Evolutionary conservation across 805 yeast species (phyloP), one percentile per base, ranked within the genome.

Genomic region (Kodamaea lidongshanica): DNA sequence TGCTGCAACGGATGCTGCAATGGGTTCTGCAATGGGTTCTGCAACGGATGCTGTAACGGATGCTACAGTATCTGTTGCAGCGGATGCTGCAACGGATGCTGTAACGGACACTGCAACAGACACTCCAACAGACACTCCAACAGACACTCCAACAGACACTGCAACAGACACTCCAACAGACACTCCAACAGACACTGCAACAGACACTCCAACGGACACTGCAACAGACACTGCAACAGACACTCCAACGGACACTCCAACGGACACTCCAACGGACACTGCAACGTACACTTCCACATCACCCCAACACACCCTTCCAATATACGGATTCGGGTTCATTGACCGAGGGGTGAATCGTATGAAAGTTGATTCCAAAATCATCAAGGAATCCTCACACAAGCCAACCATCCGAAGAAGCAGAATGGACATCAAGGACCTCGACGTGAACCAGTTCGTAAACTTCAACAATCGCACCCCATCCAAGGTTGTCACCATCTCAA

Each of bases 361-460:
- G 77, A 88, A 87, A 50, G 68, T 79, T 49, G 96, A 87, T 46
- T 47, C 65, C 12, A 84, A 82, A 45, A 73, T 87, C 33, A 37
- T 45, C 2, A 65, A 70, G 37, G 95, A 85, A 40, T 54, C 61
- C 17, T 44, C 42, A 12, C 64, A 58, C 9, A 23, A 27, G 10
- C 67, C 72, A 0, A 48, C 32, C 12, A 61, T 74, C 7, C 52
- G 61, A 31, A 58, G 95, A 40, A 54, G 75, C 4, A 74, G 81
- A 42, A 72, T 79, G 6, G 96, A 87, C 50, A 88, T 87, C 34
- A 84, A 84, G 53, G 95, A 87, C 45, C 50, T 87, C 20, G 48
- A 64, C 23, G 52, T 84, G 5, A 74, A 67, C 28, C 48, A 59
- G 13, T 63, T 76, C 11, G 37, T 76, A 1, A 45, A 48, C 12